phyloP scores from a whole-genome alignment of 1,284 basidiomycete species.

The Macrocystidia cucumis region DNA sequence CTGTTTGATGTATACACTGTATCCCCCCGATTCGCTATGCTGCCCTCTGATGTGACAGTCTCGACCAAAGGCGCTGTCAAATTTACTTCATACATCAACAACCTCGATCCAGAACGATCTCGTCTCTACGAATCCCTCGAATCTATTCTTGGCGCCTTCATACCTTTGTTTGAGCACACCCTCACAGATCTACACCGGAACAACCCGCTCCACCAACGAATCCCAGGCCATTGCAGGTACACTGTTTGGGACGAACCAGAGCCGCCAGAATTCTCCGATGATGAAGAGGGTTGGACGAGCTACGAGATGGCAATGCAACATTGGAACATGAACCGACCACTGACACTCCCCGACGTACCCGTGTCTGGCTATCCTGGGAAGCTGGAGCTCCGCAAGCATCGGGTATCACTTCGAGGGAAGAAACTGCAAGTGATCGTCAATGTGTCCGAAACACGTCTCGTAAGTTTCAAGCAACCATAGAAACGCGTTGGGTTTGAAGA shows the following conservation, averaged over 20 bases:
- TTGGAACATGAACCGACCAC: constrained; percentile 35
- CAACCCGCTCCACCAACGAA: constrained; percentile 35
- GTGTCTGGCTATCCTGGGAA: constrained; percentile 31
- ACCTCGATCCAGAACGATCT: constrained; percentile 32
- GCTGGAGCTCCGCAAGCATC: constrained; percentile 26
- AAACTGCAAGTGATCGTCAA: constrained; percentile 38
- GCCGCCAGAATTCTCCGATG: constrained; percentile 37
- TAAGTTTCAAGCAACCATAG: constrained; percentile 24
- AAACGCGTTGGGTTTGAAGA: background rate
- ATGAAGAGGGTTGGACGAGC: constrained; percentile 36
- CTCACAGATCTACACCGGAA: constrained; percentile 44
- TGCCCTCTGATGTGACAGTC: constrained; percentile 39
- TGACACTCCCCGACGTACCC: constrained; percentile 38
- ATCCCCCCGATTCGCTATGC: constrained; percentile 28
- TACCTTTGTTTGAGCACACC: constrained; percentile 45
- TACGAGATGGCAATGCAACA: constrained; percentile 31
- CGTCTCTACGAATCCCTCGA: constrained; percentile 29
- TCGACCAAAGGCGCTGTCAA: constrained; percentile 19
- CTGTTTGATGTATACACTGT: constrained; percentile 27
- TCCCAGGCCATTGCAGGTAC: constrained; percentile 30
- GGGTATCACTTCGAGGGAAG: constrained; percentile 27
- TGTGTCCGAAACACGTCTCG: constrained; percentile 33
- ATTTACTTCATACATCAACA: constrained; percentile 46
- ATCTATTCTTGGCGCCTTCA: constrained; percentile 24
- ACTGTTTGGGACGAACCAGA: constrained; percentile 41